Percentiles rank a stretch among this genome's conserved stretches.
These are phyloP conservation scores for Acer saccharum DNA, from an alignment of 345 rosid species.

Conservation along the genomic window DNA sequence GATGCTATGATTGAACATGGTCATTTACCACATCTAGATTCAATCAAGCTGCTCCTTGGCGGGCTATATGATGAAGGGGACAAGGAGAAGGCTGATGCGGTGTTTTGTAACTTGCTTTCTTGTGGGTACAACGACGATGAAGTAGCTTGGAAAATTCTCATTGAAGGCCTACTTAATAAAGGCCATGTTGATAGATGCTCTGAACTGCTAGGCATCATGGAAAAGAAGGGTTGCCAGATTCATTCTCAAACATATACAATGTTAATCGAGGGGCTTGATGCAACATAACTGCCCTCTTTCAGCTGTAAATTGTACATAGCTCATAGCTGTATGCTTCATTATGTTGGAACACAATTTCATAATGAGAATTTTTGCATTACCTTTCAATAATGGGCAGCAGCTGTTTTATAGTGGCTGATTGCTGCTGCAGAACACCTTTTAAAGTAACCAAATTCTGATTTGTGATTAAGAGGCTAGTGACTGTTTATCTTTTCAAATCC, in stretches of 20 bases:
- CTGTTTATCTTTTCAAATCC: background rate
- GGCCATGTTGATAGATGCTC: slow-evolving; percentile 57
- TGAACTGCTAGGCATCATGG: slow-evolving; percentile 68
- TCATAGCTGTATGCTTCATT: background rate
- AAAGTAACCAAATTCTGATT: background rate
- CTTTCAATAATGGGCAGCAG: background rate
- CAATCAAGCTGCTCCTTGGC: slow-evolving; percentile 63
- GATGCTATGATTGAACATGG: slow-evolving; percentile 61
- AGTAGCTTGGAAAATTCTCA: slow-evolving; percentile 79
- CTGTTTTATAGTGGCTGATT: background rate
- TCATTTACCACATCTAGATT: slow-evolving; percentile 68
- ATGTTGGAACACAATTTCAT: background rate
- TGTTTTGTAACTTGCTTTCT: slow-evolving; percentile 53
- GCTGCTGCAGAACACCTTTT: background rate
- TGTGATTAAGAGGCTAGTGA: slow-evolving; percentile 14
- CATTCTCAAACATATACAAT: slow-evolving; percentile 65
- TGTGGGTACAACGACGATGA: slow-evolving; percentile 76
- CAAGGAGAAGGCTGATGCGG: slow-evolving; percentile 51
- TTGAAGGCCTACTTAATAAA: slow-evolving; percentile 74
- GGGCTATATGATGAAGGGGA: slow-evolving; percentile 59
- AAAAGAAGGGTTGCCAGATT: slow-evolving; percentile 55
- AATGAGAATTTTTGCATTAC: background rate
- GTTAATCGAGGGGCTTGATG: slow-evolving; percentile 63
- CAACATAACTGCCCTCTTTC: slow-evolving; percentile 4
- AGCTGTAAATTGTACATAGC: background rate